Conservation (phyloP, 2,329 filamentous ascomycete genomes). For the Calycina herbarum region DNA sequence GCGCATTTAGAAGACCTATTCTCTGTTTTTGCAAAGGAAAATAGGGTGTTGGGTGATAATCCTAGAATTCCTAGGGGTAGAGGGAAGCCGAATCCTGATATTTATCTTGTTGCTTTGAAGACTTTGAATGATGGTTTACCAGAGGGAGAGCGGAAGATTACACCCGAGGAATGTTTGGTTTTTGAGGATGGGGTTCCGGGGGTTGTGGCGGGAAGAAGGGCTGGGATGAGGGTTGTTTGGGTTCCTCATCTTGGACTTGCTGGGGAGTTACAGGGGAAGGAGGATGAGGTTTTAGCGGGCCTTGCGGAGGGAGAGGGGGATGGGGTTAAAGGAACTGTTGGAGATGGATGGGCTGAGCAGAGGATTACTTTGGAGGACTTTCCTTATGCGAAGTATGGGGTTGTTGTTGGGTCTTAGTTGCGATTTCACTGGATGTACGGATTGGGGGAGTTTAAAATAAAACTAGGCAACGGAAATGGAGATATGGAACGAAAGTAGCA, state of each 20-base stretch:
- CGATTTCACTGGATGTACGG: background rate
- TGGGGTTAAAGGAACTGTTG: slow-evolving; percentile 51
- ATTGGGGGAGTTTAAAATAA: too few relatives aligned
- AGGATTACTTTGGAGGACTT: slow-evolving; percentile 52
- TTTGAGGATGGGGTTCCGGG: slow-evolving; percentile 95
- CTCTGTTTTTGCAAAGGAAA: slow-evolving; percentile 62
- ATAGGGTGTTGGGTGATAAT: slow-evolving; percentile 83
- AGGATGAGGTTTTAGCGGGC: slow-evolving; percentile 81
- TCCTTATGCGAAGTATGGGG: slow-evolving; percentile 59
- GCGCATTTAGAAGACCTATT: slow-evolving; percentile 57
- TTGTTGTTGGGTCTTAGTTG: slow-evolving; percentile 36
- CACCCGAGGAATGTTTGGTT: slow-evolving; percentile 85
- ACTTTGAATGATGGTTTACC: slow-evolving; percentile 76
- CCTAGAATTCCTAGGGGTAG: slow-evolving; percentile 70
- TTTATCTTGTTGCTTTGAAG: slow-evolving; percentile 83
- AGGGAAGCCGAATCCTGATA: slow-evolving; percentile 92
- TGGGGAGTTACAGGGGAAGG: slow-evolving; percentile 72
- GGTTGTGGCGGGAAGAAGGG: slow-evolving; percentile 83
- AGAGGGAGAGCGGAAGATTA: slow-evolving; percentile 62
- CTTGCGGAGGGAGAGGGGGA: slow-evolving; percentile 44
- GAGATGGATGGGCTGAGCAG: slow-evolving; percentile 62
- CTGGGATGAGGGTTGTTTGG: slow-evolving; percentile 95
- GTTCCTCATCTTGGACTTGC: slow-evolving; percentile 78
- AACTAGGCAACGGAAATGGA: too few relatives aligned
- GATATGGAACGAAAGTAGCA: too few relatives aligned